A percentile compares a stretch with the other conserved stretches of the same genome.
Evolutionary conservation across 495 filamentous ascomycete genomes (phyloP).

Genomic region (Penicillium samsonianum): DNA sequence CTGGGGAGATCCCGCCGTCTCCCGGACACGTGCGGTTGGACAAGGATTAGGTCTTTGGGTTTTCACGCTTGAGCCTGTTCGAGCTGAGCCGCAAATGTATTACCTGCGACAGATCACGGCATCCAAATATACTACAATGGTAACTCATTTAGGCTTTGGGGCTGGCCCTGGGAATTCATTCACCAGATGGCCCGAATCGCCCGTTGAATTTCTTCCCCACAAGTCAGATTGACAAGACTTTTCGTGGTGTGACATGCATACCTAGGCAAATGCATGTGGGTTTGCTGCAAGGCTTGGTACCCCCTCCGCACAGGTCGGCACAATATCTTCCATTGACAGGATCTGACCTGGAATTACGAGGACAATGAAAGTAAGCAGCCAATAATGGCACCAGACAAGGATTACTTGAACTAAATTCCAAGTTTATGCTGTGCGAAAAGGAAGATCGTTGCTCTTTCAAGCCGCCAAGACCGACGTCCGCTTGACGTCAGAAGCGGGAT

Average conservation of each 20-base stretch:
- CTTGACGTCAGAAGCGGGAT: slow-evolving; percentile 36
- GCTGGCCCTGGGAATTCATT: not conserved
- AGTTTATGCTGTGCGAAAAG: slow-evolving; percentile 11
- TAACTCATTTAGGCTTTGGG: not conserved
- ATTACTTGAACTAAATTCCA: not conserved
- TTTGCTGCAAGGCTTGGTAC: not conserved
- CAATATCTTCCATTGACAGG: not conserved
- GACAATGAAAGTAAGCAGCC: not conserved
- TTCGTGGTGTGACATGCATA: slow-evolving; percentile 8
- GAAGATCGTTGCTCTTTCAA: slow-evolving; percentile 24
- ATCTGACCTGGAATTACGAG: not conserved
- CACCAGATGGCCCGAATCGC: not conserved
- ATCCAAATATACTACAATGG: not conserved
- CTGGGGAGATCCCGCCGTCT: slow-evolving; percentile 22
- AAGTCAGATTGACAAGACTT: not conserved
- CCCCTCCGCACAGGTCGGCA: not conserved
- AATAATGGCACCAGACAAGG: not conserved
- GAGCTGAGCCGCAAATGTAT: not conserved
- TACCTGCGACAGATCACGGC: not conserved
- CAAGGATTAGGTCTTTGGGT: not conserved
- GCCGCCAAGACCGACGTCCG: slow-evolving; percentile 25
- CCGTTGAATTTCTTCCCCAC: not conserved
- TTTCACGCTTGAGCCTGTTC: not conserved
- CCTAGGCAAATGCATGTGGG: not conserved
- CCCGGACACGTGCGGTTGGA: slow-evolving; percentile 31